Base-by-base conservation (phyloP, 179 eudicot genomes). In the Nepenthes alata region DNA sequence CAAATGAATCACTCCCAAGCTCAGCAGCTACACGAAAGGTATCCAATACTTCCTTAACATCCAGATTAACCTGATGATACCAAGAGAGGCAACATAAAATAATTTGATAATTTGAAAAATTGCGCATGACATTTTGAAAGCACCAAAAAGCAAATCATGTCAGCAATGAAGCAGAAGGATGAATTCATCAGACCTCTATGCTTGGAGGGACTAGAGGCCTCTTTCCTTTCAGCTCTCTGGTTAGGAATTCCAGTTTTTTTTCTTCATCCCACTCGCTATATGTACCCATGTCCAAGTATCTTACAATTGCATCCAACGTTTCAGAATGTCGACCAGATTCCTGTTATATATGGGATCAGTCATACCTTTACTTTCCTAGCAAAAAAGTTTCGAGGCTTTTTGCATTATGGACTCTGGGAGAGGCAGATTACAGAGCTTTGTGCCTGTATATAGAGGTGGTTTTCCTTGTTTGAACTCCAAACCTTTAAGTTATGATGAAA, bases 251-350 rank as follows among this genome's bases (percentile, higher is more conserved):
- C 25, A 90, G 70, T 74, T 69, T 88, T 70, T 76, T 88, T 5
- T 76, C 84, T 75, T 90, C 97, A 66, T 79, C 80, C 97, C 97
- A 90, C 65, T 83, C 89, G 59, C 81, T 85, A 73, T 87, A 90
- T 38, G 74, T 70, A 61, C 97, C 95, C 70, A 90, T 88, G 67
- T 84, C 94, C 65, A 90, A 80, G 75, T 76, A 88, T 35, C 47
- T 74, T 45, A 96, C 88, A 58, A 90, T 79, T 64, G 88, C 95
- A 67, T 90, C 96, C 60, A 90, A 73, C 62, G 97, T 67, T 58
- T 90, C 94, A 57, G 90, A 62, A 74, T 90, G 97, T 44, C 95
- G 80, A 62, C 74, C 79, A 71, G 97, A 85, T 80, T 90, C 97
- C 97, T 90, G 72, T 9, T 56, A 70, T 55, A 67, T 60, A 48